Evolutionary conservation across 129 eudicot genomes (phyloP).

Genomic region (Pittosporum tobira): DNA sequence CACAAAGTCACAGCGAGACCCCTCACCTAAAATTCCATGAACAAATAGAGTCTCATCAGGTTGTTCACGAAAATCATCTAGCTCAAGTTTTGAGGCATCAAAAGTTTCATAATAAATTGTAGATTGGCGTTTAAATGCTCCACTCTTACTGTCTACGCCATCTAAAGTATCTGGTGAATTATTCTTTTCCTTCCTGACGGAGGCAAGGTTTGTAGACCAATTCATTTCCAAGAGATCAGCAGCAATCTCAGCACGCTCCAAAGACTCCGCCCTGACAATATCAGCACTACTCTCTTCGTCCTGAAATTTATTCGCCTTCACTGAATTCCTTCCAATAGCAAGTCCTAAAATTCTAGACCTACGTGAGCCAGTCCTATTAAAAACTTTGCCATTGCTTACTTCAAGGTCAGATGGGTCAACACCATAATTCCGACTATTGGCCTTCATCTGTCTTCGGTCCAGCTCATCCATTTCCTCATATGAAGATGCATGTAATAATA

Average conservation of each 20-base stretch:
- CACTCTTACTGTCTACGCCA: constrained; percentile 12
- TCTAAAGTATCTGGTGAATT: constrained; percentile 19
- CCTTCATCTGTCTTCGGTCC: constrained; percentile 33
- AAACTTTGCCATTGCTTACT: constrained; percentile 26
- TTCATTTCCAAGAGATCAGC: constrained; percentile 86
- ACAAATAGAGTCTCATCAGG: constrained; percentile 3
- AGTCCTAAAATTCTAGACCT: constrained; percentile 51
- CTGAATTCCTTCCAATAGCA: constrained; percentile 58
- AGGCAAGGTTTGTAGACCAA: constrained; percentile 68
- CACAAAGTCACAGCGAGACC: neutral
- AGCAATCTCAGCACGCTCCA: constrained; percentile 87
- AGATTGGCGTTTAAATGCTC: constrained; percentile 2
- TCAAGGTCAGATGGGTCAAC: constrained; percentile 25
- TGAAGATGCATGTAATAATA: constrained; percentile 36
- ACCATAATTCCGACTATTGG: constrained; percentile 49
- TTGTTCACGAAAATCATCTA: constrained; percentile 14
- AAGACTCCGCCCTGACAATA: constrained; percentile 32
- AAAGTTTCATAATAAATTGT: constrained; percentile 6
- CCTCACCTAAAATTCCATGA: constrained; percentile 6
- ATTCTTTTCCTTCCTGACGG: constrained; percentile 24
- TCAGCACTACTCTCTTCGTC: constrained; percentile 23
- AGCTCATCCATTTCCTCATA: constrained; percentile 31
- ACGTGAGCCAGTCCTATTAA: constrained; percentile 33
- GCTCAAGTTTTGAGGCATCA: constrained; percentile 18
- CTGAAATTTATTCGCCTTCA: constrained; percentile 26